A percentile compares a stretch with the other conserved stretches of the same genome.
Conservation (phyloP, 257 asterid species). For the Agastache rugosa region DNA sequence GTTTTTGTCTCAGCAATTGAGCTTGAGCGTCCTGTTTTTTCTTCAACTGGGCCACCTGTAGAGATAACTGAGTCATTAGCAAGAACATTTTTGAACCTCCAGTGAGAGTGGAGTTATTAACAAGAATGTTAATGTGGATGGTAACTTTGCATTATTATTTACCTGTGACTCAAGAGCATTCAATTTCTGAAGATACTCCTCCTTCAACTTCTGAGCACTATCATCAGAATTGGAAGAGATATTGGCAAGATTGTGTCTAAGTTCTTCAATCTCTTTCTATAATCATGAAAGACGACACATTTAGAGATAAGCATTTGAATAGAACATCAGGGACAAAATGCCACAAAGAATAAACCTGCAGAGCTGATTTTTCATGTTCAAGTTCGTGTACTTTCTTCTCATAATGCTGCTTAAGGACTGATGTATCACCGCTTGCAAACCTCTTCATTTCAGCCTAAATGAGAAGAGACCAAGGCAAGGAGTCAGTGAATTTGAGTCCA, state of each 20-base stretch:
- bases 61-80: slow-evolving; percentile 34
- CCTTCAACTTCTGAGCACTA: slow-evolving; percentile 91
- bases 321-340: slow-evolving; percentile 19
- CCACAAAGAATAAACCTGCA: slow-evolving; percentile 60
- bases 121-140: neutral
- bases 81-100: neutral
- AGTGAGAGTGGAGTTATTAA: slow-evolving; percentile 35
- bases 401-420: slow-evolving; percentile 87
- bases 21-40: slow-evolving; percentile 99
- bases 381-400: slow-evolving; percentile 93
- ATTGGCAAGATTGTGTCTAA: slow-evolving; percentile 66
- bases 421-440: slow-evolving; percentile 63
- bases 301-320: slow-evolving; percentile 32
- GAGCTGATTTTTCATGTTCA: slow-evolving; percentile 72
- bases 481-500: neutral
- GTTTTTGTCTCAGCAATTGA: slow-evolving; percentile 92
- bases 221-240: slow-evolving; percentile 82
- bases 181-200: slow-evolving; percentile 93
- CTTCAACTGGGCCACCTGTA: slow-evolving; percentile 88
- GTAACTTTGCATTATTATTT: slow-evolving; percentile 6
- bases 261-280: slow-evolving; percentile 93
- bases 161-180: slow-evolving; percentile 94
- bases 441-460: slow-evolving; percentile 92
- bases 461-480: slow-evolving; percentile 15
- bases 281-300: slow-evolving; percentile 23